Evolutionary conservation across 129 eudicot species (phyloP).

Genomic region (Flaveria linearis): DNA sequence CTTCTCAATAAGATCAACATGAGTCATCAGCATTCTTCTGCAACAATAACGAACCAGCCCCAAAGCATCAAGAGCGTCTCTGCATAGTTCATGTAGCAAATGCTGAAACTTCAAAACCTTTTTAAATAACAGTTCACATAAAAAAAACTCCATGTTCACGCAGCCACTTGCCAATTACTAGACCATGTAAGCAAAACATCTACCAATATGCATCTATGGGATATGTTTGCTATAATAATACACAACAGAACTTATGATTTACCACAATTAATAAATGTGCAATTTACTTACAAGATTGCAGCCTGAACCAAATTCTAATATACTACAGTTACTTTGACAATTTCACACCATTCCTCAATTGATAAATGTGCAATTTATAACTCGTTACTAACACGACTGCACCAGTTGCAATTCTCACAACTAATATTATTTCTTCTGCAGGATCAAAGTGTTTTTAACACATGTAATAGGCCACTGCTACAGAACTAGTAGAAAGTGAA

Average conservation of each 20-base stretch:
- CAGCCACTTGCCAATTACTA: neutral
- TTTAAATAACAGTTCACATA: neutral
- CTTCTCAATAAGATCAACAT: slow-evolving; percentile 97
- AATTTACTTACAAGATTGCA: no score
- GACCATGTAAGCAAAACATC: neutral
- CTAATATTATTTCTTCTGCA: neutral
- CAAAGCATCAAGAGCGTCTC: slow-evolving; percentile 93
- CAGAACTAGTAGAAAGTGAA: neutral
- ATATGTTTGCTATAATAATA: no score
- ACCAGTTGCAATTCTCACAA: neutral
- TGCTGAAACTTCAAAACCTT: neutral
- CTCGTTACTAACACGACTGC: neutral
- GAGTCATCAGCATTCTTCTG: slow-evolving; percentile 97
- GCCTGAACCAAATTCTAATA: no score
- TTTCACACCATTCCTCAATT: neutral
- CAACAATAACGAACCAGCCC: slow-evolving; percentile 90
- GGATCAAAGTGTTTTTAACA: neutral
- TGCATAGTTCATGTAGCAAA: slow-evolving; percentile 40
- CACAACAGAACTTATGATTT: no score
- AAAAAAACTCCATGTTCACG: neutral
- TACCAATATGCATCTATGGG: no score
- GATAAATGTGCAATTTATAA: neutral
- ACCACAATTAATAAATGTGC: no score
- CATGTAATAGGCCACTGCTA: neutral
- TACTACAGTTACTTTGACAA: no score